Evolutionary conservation across 1,284 basidiomycete species (phyloP).

Genomic region (Porogramme epimiltina): DNA sequence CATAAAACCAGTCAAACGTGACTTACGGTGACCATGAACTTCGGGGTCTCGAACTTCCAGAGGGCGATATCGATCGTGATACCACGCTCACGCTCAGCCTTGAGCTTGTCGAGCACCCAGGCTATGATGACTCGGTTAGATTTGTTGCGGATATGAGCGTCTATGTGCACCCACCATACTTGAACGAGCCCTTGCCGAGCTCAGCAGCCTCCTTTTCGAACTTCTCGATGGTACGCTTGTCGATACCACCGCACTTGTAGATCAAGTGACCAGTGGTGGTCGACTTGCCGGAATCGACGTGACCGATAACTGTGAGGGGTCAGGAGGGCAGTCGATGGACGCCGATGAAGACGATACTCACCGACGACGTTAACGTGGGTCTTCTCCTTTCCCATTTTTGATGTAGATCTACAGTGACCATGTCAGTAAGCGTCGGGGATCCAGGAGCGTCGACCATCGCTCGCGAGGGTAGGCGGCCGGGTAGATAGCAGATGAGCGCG

Average conservation of each 20-base stretch:
- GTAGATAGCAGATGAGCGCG: constrained; percentile 22
- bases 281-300: constrained; percentile 98
- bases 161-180: constrained; percentile 74
- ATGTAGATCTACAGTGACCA: constrained; percentile 15
- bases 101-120: constrained; percentile 99
- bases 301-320: constrained; percentile 79
- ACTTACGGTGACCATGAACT: constrained; percentile 84
- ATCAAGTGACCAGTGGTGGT: constrained; percentile 99
- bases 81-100: constrained; percentile 99
- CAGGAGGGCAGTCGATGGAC: constrained; percentile 7
- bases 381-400: constrained; percentile 90
- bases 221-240: constrained; percentile 99
- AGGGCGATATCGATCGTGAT: constrained; percentile 99
- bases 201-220: constrained; percentile 99
- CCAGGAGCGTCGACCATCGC: not conserved
- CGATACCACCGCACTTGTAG: constrained; percentile 99
- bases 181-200: constrained; percentile 99
- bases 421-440: constrained; percentile 8
- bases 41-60: constrained; percentile 99
- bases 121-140: constrained; percentile 47
- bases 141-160: constrained; percentile 18
- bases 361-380: constrained; percentile 91
- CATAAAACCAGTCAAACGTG: constrained; percentile 15
- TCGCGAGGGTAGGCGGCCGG: constrained; percentile 10
- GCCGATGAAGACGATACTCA: constrained; percentile 40